phyloP scores from a whole-genome alignment of 805 yeast genomes.

The Suhomyces pyralidae region DNA sequence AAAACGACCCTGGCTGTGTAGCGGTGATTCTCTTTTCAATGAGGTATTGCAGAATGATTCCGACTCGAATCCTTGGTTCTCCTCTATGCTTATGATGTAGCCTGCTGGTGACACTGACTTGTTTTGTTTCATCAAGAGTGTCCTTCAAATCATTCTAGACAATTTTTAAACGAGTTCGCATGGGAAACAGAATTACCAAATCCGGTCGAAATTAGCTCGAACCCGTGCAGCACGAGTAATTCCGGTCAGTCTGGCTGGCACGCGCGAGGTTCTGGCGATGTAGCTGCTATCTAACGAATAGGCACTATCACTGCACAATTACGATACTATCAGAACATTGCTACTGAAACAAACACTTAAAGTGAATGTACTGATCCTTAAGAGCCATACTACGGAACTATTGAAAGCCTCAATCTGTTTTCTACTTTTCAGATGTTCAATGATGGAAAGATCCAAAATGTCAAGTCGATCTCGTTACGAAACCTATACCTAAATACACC shows the following conservation, averaged over 20 bases:
- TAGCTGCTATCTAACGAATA: neutral
- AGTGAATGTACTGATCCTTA: neutral
- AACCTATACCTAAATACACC: slow-evolving; percentile 10
- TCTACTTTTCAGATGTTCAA: slow-evolving; percentile 3
- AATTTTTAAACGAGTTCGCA: neutral
- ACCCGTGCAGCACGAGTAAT: neutral
- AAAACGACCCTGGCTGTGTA: neutral
- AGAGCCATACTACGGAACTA: too few relatives aligned
- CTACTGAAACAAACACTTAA: neutral
- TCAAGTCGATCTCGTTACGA: slow-evolving; percentile 15
- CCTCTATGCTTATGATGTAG: neutral
- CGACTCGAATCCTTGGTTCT: neutral
- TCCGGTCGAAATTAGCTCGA: neutral
- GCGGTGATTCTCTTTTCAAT: neutral
- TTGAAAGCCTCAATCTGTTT: too few relatives aligned
- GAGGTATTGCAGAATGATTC: neutral
- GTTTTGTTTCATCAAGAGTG: neutral
- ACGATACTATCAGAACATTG: neutral
- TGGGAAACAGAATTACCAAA: neutral
- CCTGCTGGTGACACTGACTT: neutral
- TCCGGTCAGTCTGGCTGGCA: neutral
- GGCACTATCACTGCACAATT: neutral
- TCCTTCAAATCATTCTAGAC: neutral
- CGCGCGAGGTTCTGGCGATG: neutral
- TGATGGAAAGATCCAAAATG: slow-evolving; percentile 12